phyloP scores from a whole-genome alignment of 2,329 filamentous ascomycete genomes.

The Alternaria consortialis region DNA sequence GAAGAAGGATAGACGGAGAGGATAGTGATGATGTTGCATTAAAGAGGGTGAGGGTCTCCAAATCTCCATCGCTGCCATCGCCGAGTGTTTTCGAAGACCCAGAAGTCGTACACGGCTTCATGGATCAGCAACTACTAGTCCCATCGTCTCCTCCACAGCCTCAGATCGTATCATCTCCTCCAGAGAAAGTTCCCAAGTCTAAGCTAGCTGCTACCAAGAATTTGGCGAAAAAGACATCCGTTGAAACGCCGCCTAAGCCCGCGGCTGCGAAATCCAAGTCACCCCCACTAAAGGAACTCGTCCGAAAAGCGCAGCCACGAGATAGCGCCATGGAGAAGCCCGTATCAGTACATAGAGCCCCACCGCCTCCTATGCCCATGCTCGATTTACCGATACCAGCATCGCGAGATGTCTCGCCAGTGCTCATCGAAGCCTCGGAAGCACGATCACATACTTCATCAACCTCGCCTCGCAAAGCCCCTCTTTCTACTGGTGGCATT shows the following conservation, averaged over 20 bases:
- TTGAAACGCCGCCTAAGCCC: neutral
- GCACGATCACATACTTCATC: constrained; percentile 21
- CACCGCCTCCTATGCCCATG: constrained; percentile 1
- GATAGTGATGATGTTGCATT: neutral
- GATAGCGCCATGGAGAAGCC: constrained; percentile 12
- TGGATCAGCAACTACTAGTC: constrained; percentile 41
- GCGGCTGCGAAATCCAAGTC: neutral
- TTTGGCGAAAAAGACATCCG: neutral
- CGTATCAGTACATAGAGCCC: neutral
- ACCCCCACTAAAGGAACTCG: neutral
- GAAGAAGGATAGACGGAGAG: constrained; percentile 5
- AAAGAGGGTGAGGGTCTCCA: constrained; percentile 13
- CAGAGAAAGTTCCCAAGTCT: neutral
- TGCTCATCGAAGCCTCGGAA: constrained; percentile 12
- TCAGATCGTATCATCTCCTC: constrained; percentile 8
- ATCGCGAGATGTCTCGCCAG: constrained; percentile 15
- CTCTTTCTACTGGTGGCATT: constrained; percentile 41
- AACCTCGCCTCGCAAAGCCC: constrained; percentile 21
- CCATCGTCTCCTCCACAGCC: constrained; percentile 20
- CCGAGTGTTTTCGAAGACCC: constrained; percentile 35
- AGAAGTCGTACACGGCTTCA: constrained; percentile 36
- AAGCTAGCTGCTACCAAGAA: constrained; percentile 11
- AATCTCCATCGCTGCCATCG: constrained; percentile 15
- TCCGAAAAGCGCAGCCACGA: constrained; percentile 1
- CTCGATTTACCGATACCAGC: constrained; percentile 5